These are phyloP conservation scores for Phytophthora vignae DNA, from an alignment of 352 stramenopile genomes.

Conservation along the genomic window DNA sequence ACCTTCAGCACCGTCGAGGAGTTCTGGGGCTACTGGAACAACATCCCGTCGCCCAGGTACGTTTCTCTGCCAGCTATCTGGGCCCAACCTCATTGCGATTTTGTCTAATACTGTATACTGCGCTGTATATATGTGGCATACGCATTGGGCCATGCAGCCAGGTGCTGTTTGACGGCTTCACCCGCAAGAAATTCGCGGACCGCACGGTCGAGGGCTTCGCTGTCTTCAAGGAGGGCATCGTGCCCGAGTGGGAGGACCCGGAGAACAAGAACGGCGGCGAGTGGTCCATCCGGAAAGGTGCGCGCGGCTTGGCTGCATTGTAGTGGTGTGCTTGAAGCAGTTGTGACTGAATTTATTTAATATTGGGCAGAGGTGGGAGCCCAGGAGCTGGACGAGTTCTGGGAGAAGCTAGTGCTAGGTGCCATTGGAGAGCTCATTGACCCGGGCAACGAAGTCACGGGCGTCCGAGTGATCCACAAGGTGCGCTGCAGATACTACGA, in stretches of 20 bases:
- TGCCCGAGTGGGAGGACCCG: constrained; percentile 91
- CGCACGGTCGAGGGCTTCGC: constrained; percentile 95
- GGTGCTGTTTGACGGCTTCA: constrained; percentile 85
- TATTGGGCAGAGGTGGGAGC: constrained; percentile 61
- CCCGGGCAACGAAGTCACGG: constrained; percentile 88
- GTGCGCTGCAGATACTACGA: constrained; percentile 31
- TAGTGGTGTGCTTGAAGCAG: background rate
- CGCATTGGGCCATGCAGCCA: constrained; percentile 41
- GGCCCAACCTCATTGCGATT: background rate
- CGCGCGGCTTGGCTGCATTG: background rate
- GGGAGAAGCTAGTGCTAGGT: constrained; percentile 91
- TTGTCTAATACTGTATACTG: constrained; percentile 12
- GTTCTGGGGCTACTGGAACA: constrained; percentile 94
- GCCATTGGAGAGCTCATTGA: constrained; percentile 92
- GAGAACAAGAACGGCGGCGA: constrained; percentile 91
- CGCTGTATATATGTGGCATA: background rate
- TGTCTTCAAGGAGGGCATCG: constrained; percentile 92
- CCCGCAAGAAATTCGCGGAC: constrained; percentile 92
- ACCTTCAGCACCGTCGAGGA: constrained; percentile 88
- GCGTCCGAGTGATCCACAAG: constrained; percentile 92
- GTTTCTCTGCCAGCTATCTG: background rate
- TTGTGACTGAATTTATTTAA: constrained; percentile 6
- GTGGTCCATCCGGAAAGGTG: constrained; percentile 87
- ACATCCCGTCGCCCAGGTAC: constrained; percentile 90
- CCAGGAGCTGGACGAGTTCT: constrained; percentile 88